A percentile compares a stretch with the other conserved stretches of the same genome.
Evolutionary conservation across 129 eudicot species (phyloP).

Genomic region (Chrysanthemum makinoi): DNA sequence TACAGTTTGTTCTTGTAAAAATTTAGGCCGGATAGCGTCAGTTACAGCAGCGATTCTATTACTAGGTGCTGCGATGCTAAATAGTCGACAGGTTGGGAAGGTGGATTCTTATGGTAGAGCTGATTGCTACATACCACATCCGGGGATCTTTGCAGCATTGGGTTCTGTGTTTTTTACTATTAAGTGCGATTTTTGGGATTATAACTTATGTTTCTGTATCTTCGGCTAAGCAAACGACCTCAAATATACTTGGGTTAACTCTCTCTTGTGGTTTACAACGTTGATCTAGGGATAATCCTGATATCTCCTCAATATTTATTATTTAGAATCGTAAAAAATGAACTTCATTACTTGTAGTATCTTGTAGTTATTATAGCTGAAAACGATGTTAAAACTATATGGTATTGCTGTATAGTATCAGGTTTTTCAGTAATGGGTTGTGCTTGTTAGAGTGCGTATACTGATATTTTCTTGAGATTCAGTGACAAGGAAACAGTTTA

Average conservation of each 20-base stretch:
- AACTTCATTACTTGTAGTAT: neutral
- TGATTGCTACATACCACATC: constrained; percentile 14
- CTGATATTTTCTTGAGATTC: too few species aligned
- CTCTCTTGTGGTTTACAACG: constrained; percentile 1
- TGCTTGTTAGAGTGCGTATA: too few species aligned
- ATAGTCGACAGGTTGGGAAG: constrained; percentile 2
- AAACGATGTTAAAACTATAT: neutral
- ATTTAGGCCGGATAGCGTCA: constrained; percentile 7
- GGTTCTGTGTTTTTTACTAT: constrained; percentile 22
- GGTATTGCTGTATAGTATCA: too few species aligned
- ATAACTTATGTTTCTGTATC: constrained; percentile 14
- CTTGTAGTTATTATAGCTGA: neutral
- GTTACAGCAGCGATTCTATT: constrained; percentile 19
- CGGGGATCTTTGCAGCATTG: constrained; percentile 20
- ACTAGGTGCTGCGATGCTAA: constrained; percentile 6
- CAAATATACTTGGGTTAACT: neutral
- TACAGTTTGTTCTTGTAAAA: neutral
- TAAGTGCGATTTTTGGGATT: constrained; percentile 23
- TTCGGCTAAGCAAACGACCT: constrained; percentile 5
- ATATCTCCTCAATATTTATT: neutral
- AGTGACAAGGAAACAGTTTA: too few species aligned
- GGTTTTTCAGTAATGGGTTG: too few species aligned
- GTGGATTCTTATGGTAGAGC: neutral
- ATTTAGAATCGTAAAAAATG: neutral
- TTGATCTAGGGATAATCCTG: constrained; percentile 3